phyloP scores from a whole-genome alignment of 768 basidiomycete species.

The Paxillus ammoniavirescens region DNA sequence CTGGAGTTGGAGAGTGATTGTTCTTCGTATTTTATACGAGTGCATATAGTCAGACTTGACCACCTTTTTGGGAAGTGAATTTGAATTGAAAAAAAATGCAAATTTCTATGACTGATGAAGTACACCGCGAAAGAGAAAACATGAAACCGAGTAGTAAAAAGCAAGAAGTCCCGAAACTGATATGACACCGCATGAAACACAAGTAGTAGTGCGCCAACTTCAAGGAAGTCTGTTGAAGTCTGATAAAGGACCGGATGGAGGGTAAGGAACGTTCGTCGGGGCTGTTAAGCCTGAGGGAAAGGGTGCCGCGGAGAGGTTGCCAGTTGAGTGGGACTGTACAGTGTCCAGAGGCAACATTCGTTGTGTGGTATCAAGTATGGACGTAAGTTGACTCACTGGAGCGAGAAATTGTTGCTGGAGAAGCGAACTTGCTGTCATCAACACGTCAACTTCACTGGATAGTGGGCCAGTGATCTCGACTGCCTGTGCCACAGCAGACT shows the following conservation, averaged over 20 bases:
- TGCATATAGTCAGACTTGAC: slow-evolving; percentile 36
- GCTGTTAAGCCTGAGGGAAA: slow-evolving; percentile 23
- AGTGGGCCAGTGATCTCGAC: slow-evolving; percentile 72
- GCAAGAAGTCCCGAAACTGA: slow-evolving; percentile 23
- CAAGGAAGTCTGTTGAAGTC: slow-evolving; percentile 25
- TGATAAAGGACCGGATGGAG: slow-evolving; percentile 25
- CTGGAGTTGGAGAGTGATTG: slow-evolving; percentile 16
- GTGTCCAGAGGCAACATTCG: slow-evolving; percentile 27
- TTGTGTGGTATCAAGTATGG: slow-evolving; percentile 26
- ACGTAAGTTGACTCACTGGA: slow-evolving; percentile 25
- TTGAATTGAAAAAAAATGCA: slow-evolving; percentile 16
- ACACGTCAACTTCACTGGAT: slow-evolving; percentile 78
- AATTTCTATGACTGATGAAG: slow-evolving; percentile 31
- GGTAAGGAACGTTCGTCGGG: slow-evolving; percentile 20
- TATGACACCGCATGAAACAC: slow-evolving; percentile 17
- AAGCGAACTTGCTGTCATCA: slow-evolving; percentile 64
- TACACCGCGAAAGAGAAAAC: slow-evolving; percentile 21
- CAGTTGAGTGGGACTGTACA: slow-evolving; percentile 36
- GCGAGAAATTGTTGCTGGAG: slow-evolving; percentile 43
- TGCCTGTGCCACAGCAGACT: slow-evolving; percentile 79
- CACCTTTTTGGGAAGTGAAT: slow-evolving; percentile 21
- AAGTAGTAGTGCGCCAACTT: slow-evolving; percentile 9
- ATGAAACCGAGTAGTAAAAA: slow-evolving; percentile 22
- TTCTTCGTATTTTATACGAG: slow-evolving; percentile 31
- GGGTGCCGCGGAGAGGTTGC: slow-evolving; percentile 24